phyloP scores from a whole-genome alignment of 371 early-diverging fungal species.

The Agmasoma carcini region DNA sequence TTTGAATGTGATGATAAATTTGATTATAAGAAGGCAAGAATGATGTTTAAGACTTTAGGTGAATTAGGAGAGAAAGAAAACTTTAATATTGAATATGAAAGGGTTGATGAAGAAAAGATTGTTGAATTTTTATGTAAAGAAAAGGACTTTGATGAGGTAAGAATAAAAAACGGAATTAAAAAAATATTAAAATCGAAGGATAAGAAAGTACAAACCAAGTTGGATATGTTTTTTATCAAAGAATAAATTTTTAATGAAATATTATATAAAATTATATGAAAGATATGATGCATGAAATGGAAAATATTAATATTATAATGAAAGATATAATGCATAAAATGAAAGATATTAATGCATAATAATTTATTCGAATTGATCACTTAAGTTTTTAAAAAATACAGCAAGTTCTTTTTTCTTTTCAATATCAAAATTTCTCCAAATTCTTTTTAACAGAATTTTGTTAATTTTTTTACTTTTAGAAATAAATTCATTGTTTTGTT shows the following conservation, averaged over 20 bases:
- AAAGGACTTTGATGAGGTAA: constrained; percentile 83
- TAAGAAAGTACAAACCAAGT: constrained; percentile 19
- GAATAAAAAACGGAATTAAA: constrained; percentile 66
- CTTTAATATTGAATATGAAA: constrained; percentile 60
- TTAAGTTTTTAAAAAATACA: no score
- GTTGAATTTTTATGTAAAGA: constrained; percentile 74
- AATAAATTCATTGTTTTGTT: no score
- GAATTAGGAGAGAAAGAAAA: constrained; percentile 60
- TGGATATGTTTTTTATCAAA: constrained; percentile 36
- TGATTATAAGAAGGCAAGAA: constrained; percentile 73
- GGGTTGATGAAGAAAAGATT: constrained; percentile 71
- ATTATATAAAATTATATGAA: neutral
- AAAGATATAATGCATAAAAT: no score
- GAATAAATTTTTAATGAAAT: neutral
- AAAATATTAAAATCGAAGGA: constrained; percentile 12
- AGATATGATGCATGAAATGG: neutral
- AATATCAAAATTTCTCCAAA: no score
- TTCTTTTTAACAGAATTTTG: no score
- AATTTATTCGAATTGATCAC: no score
- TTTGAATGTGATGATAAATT: constrained; percentile 64
- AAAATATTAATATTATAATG: no score
- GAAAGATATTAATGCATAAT: no score
- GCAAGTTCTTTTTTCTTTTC: no score
- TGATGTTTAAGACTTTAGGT: constrained; percentile 68
- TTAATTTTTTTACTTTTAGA: no score